Evolutionary conservation across 2,329 filamentous ascomycete species (phyloP), one percentile per base, ranked within the genome.

Genomic region (Pyricularia grisea): DNA sequence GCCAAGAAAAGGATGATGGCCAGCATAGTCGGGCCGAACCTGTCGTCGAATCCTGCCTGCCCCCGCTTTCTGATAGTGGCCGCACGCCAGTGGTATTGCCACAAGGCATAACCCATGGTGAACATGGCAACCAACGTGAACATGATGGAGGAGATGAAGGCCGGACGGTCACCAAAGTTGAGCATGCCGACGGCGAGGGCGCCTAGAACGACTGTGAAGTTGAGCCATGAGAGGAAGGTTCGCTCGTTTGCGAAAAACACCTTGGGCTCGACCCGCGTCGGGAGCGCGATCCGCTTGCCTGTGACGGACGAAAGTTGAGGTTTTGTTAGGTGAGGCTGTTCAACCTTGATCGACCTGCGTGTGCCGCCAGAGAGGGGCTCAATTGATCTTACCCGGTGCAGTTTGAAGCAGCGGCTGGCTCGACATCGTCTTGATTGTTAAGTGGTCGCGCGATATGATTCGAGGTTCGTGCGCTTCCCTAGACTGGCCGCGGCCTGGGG

Each of bases 231-330:
- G 77, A 99, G 89, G 80, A 99, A 99, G 72, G 95, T 99, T 72
- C 95, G 93, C 83, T 99, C 95, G 85, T 99, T 99, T 82, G 95
- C 95, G 85, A 99, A 99, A 88, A 98, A 99, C 84, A 99, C 95
- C 83, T 99, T 99, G 76, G 95, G 95, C 81, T 99, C 95, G 81
- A 99, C 94, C 74, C 95, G 93, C 71, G 94, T 97, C 70, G 95
- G 95, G 73, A 99, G 92, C 76, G 95, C 94, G 79, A 99, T 98
- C 78, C 94, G 93, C 84, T 99, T 99, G 87, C 94, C 94, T 97
- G 55, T 12, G 60, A 67, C 60, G 30, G n/a, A 27, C 23, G 58
- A 28, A 28, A 61, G 58, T 55, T 9, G 42, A 65, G 25, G 30
- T n/a, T 55, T 14, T 10, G 50, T 60, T 66, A n/a, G 68, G 42